phyloP scores from a whole-genome alignment of 257 asterid species.

The Sherardia arvensis region DNA sequence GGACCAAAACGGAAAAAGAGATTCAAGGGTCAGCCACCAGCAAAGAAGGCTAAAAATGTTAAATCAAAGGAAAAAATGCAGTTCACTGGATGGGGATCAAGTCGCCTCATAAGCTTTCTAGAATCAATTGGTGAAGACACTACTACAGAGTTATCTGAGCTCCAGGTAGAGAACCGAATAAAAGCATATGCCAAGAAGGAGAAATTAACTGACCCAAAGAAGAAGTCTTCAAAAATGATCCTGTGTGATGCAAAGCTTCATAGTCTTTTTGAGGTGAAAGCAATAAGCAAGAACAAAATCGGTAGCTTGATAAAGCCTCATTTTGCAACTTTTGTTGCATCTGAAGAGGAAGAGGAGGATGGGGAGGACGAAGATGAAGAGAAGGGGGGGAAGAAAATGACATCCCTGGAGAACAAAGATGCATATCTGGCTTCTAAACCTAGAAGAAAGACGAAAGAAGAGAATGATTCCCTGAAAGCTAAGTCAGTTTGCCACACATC shows the following conservation, averaged over 20 bases:
- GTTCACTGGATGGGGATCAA: constrained; percentile 77
- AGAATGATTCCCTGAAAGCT: constrained; percentile 17
- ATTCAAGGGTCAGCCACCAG: constrained; percentile 18
- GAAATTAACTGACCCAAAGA: constrained; percentile 39
- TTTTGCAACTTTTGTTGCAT: constrained; percentile 37
- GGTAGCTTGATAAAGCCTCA: constrained; percentile 51
- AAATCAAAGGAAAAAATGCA: constrained; percentile 33
- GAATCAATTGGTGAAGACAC: constrained; percentile 51
- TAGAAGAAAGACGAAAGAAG: constrained; percentile 22
- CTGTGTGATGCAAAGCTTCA: constrained; percentile 43
- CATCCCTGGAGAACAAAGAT: constrained; percentile 13
- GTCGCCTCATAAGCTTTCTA: constrained; percentile 55
- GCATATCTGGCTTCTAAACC: constrained; percentile 16
- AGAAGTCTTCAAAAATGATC: constrained; percentile 31
- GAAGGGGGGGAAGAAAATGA: constrained; percentile 39
- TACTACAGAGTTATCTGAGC: constrained; percentile 31
- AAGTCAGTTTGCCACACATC: constrained; percentile 17
- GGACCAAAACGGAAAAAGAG: constrained; percentile 21
- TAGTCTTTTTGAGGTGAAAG: constrained; percentile 40
- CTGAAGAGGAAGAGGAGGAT: constrained; percentile 38
- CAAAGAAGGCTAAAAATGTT: constrained; percentile 8
- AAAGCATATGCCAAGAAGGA: constrained; percentile 39
- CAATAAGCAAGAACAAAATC: constrained; percentile 27
- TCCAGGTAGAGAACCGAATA: constrained; percentile 45
- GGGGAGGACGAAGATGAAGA: constrained; percentile 38